Conservation (phyloP, 306 rosid genomes). For the Begonia loranthoides region DNA sequence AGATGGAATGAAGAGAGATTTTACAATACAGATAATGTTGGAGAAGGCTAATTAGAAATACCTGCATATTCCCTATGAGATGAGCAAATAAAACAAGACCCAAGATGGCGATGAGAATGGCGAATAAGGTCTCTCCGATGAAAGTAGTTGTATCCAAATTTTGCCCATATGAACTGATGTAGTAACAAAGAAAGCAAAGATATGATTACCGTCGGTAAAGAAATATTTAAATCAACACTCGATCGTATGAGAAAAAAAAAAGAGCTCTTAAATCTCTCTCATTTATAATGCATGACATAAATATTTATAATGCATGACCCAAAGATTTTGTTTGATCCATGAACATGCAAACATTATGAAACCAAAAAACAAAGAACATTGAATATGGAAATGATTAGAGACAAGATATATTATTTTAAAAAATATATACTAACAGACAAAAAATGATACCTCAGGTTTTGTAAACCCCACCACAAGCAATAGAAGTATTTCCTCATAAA, state of each 20-base stretch:
- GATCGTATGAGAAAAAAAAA: background rate
- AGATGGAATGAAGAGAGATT: too few relatives aligned
- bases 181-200: slow-evolving; percentile 18
- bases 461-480: slow-evolving; percentile 98
- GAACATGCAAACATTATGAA: too few relatives aligned
- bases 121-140: slow-evolving; percentile 87
- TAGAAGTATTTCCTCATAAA: slow-evolving; percentile 65
- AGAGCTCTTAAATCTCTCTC: background rate
- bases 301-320: too few relatives aligned
- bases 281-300: too few relatives aligned
- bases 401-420: background rate
- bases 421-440: slow-evolving; percentile 1
- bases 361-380: too few relatives aligned
- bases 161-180: slow-evolving; percentile 86
- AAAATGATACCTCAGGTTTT: slow-evolving; percentile 67
- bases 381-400: too few relatives aligned
- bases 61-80: slow-evolving; percentile 99
- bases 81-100: slow-evolving; percentile 94
- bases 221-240: background rate
- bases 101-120: slow-evolving; percentile 84
- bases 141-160: slow-evolving; percentile 72
- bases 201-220: background rate
- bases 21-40: too few relatives aligned
- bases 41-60: slow-evolving; percentile 6
- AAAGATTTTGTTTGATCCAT: too few relatives aligned